Base-by-base conservation (phyloP, 176 grass and related monocot species). In the Thinopyrum elongatum region DNA sequence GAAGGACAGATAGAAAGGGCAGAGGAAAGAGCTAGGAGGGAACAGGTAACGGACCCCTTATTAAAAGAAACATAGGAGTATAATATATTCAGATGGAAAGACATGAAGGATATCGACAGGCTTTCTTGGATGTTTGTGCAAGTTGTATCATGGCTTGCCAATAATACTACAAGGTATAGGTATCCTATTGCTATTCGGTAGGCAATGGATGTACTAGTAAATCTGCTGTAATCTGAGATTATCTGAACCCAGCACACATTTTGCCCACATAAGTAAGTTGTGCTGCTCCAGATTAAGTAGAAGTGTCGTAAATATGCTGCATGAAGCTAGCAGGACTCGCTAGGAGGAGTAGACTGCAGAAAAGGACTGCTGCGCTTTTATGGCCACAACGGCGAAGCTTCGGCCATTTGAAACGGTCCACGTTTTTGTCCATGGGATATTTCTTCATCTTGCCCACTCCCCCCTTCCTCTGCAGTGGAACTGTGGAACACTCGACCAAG, bases 371-470 rank as follows among this genome's bases (percentile, higher is more conserved):
- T 10, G 14, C 31, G 27, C 11, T 59, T 69, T 71, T 49, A 34
- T 63, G 28, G 22, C 10, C 2, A 30, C 51, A 74, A n/a, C n/a
- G 13, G 14, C 21, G 3, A 30, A 82, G 41, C n/a, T 26, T 38
- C 69, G 65, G n/a, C 4, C 51, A 10, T 87, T 47, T 68, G 70
- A 87, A 67, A 26, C 4, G 2, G 81, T 41, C 81, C 41, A 58
- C 55, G 55, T 58, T 58, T 58, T 58, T 3, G 19, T 8, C 55
- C 55, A 58, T 22, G 7, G 59, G 10, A 47, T 47, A 47, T 47
- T 29, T 72, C 12, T 83, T 72, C 58, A 3, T 73, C 39, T 22
- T 57, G 53, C 7, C 19, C 19, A 57, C 53, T 22, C 19, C 53
- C 53, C 53, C 53, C 53, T 57, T 22, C 53, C 53, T 57, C 19